A percentile compares a stretch with the other conserved stretches of the same genome.
phyloP scores from a whole-genome alignment of 768 basidiomycete species.

The Lentinula boryana region DNA sequence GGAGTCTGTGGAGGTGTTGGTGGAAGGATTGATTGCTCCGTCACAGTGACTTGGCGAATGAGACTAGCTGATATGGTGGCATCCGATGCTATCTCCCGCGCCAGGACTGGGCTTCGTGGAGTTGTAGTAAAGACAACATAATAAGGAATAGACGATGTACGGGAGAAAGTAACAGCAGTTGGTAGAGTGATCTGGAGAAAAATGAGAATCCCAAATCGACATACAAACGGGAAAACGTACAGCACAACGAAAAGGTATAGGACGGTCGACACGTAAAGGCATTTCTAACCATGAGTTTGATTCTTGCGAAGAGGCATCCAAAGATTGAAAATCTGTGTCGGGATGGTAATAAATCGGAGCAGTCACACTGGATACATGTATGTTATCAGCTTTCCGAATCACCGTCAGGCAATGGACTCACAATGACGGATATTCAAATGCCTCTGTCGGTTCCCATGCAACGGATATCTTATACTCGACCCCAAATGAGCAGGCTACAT shows the following conservation, averaged over 20 bases:
- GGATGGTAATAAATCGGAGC: conserved; percentile 59
- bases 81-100: conserved; percentile 63
- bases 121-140: conserved; percentile 70
- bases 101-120: conserved; percentile 45
- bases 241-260: conserved; percentile 59
- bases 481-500: conserved; percentile 13
- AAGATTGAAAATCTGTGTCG: conserved; percentile 52
- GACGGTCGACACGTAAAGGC: conserved; percentile 56
- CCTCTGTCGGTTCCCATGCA: conserved; percentile 50
- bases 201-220: conserved; percentile 3
- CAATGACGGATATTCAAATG: conserved; percentile 38
- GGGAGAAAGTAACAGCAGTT: conserved; percentile 53
- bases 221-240: conserved; percentile 33
- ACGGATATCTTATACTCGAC: conserved; percentile 53
- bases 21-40: conserved; percentile 31
- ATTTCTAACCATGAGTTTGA: conserved; percentile 64
- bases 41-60: conserved; percentile 52
- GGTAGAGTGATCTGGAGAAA: conserved; percentile 57
- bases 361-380: conserved; percentile 40
- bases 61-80: conserved; percentile 67
- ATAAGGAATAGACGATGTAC: conserved; percentile 57
- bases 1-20: conserved; percentile 48
- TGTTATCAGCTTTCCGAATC: conserved; percentile 8
- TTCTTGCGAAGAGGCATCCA: conserved; percentile 33
- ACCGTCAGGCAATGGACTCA: conserved; percentile 25